Base-by-base conservation (phyloP, 768 basidiomycete species). In the Xerocomellus chrysenteron region DNA sequence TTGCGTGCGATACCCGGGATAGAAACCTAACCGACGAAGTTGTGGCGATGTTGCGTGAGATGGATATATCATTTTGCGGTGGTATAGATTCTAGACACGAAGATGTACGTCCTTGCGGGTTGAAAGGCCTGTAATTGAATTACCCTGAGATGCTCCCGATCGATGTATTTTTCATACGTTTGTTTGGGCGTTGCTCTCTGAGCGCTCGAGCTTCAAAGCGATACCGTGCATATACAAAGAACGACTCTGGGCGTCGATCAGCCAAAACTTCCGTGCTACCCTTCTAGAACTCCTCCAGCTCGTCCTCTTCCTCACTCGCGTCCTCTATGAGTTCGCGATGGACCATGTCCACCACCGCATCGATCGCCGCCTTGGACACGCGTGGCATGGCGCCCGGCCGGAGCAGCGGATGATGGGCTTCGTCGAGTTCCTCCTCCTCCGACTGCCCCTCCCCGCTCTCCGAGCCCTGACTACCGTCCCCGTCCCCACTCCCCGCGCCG, bases 271-370 rank as follows among this genome's bases (percentile, higher is more conserved):
- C 37, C 4, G 16, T 4, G 39, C 40, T 9, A 21, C 9, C 9
- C 9, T 28, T 41, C 39, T 41, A 50, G 47, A 65, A 77, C 28
- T 78, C 78, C 10, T 79, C 75, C 41, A 86, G 66, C 62, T 85
- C 79, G 45, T 86, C 82, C 43, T 80, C 80, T 47, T 69, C 70
- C 32, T 67, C 67, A 46, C 67, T 65, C 10, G 54, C 63, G 4
- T 67, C 68, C 7, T 76, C 78, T 21, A 78, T 61, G 53, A 86
- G 61, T 52, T 84, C 84, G 1, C 74, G 76, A 61, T 80, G 77
- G 6, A 88, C 76, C 74, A 88, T 83, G 11, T 79, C 82, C 12
- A 85, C 81, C 4, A 81, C 86, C 74, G 82, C 80, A n/a, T 87
- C 78, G 44, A 89, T 74, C 2, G 82, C 82, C 3, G 84, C 82